Evolutionary conservation across 2,329 filamentous ascomycete genomes (phyloP).

Genomic region (Aureobasidium sp.): DNA sequence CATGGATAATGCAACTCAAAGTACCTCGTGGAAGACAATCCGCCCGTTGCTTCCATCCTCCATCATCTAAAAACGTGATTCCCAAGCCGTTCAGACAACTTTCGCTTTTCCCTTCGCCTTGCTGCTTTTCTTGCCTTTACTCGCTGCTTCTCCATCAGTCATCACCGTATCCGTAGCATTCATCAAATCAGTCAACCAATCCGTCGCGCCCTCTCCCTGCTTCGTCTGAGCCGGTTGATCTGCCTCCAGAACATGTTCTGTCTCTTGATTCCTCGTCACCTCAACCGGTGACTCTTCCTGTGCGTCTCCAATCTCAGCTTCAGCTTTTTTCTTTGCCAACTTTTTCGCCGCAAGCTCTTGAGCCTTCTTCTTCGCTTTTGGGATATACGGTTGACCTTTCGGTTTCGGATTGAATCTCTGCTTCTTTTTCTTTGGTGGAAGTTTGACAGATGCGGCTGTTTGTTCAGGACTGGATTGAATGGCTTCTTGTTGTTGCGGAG

Average conservation of each 20-base stretch:
- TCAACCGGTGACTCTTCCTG: background rate
- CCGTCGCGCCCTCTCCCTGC: background rate
- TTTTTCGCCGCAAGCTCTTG: background rate
- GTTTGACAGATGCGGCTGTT: background rate
- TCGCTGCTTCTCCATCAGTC: background rate
- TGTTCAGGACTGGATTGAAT: conserved; percentile 12
- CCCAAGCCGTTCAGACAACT: background rate
- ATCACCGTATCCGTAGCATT: background rate
- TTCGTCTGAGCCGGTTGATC: background rate
- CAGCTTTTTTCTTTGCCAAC: background rate
- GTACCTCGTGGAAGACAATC: background rate
- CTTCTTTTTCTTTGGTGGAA: conserved; percentile 1
- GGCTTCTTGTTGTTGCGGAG: background rate
- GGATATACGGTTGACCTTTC: conserved; percentile 5
- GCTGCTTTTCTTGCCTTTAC: background rate
- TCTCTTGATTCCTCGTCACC: background rate
- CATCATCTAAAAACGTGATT: no score
- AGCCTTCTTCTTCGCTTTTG: conserved; percentile 8
- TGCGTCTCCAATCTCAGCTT: background rate
- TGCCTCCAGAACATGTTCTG: background rate
- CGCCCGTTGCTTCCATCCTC: background rate
- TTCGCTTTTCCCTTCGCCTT: conserved; percentile 15
- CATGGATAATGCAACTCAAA: background rate
- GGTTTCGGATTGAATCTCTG: conserved; percentile 12
- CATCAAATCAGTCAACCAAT: conserved; percentile 14